Evolutionary conservation across 495 filamentous ascomycete genomes (phyloP).

Genomic region (Aspergillus conjunctus): DNA sequence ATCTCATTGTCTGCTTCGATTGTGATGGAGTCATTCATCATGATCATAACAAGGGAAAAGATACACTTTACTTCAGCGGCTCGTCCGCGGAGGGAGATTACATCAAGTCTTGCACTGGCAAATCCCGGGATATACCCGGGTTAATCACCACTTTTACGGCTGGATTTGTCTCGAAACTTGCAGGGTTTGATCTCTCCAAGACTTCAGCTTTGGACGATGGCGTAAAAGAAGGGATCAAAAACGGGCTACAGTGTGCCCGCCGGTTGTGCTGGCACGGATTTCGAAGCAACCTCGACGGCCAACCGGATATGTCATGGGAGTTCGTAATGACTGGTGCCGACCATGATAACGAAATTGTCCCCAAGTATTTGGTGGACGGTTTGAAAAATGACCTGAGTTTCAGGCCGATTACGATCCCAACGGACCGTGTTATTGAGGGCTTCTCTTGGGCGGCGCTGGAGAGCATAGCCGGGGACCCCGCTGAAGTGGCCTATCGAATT

Average conservation of each 20-base stretch:
- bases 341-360: too few species aligned
- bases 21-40: constrained; percentile 12
- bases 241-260: background rate
- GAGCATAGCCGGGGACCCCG: background rate
- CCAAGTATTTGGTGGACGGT: too few species aligned
- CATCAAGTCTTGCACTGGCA: background rate
- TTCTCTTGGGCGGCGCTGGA: background rate
- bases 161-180: background rate
- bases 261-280: too few species aligned
- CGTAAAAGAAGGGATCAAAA: background rate
- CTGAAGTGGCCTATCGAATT: background rate
- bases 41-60: background rate
- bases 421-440: too few species aligned
- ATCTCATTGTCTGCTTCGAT: constrained; percentile 12
- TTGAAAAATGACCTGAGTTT: too few species aligned
- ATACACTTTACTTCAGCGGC: background rate
- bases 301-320: too few species aligned
- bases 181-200: background rate
- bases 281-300: too few species aligned
- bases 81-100: background rate
- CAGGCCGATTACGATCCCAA: too few species aligned
- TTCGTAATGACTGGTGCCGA: too few species aligned
- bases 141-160: background rate
- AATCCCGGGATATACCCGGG: background rate
- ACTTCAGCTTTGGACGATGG: background rate